Conservation (phyloP, 768 basidiomycete species). For the Zangia roseola region DNA sequence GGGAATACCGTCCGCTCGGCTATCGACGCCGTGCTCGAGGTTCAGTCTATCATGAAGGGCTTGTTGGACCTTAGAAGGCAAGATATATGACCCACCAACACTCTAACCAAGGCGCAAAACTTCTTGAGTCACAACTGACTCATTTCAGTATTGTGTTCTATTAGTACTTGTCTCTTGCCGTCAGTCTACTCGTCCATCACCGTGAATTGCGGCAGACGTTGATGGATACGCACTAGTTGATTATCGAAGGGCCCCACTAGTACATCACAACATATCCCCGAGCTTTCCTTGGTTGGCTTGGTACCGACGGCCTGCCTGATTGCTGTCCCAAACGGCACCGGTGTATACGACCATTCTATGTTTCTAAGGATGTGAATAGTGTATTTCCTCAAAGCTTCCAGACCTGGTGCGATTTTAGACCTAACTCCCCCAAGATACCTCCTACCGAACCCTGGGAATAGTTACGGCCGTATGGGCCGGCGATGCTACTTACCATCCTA, state of each 20-base stretch:
- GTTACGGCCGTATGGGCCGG: slow-evolving; percentile 75
- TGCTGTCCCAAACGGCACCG: no score
- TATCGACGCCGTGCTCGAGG: slow-evolving; percentile 75
- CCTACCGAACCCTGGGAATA: slow-evolving; percentile 71
- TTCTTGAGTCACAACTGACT: not conserved
- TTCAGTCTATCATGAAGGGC: slow-evolving; percentile 84
- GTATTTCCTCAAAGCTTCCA: slow-evolving; percentile 53
- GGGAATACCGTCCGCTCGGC: slow-evolving; percentile 69
- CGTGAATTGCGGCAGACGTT: no score
- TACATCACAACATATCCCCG: no score
- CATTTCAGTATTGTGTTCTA: not conserved
- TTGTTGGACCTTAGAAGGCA: slow-evolving; percentile 74
- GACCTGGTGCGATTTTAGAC: slow-evolving; percentile 60
- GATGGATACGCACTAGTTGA: no score
- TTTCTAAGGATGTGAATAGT: not conserved
- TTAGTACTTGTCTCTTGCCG: no score
- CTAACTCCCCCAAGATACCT: slow-evolving; percentile 64
- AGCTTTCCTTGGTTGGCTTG: no score
- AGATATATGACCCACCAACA: slow-evolving; percentile 46
- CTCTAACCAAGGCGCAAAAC: not conserved
- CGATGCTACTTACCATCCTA: slow-evolving; percentile 75
- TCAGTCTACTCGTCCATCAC: no score
- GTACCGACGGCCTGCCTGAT: no score
- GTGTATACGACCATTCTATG: not conserved
- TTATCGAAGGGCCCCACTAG: no score